Base-by-base conservation (phyloP, 176 grass and related monocot species). In the Aechmea fasciata region DNA sequence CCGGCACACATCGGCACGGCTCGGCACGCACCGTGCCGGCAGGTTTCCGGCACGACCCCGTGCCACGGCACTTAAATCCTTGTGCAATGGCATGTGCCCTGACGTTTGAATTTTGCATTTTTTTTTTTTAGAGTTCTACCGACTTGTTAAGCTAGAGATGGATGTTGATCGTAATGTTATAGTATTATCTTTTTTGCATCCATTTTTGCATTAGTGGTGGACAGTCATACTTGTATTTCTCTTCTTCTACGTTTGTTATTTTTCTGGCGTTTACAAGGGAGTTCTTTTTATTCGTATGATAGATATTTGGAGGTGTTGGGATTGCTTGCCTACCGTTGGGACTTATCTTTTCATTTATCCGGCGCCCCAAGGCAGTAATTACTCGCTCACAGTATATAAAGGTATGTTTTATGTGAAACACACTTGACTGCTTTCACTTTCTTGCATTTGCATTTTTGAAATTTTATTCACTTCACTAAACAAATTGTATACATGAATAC, bases 371-470 rank as follows among this genome's bases (percentile, higher is more conserved):
- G 78, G 94, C 94, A 85, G 94, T 99, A 41, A 99, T 99, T 77
- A 99, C 94, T 81, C 94, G 94, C 10, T 93, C 94, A 41, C 94
- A 99, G 65, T 99, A 99, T 81, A 99, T 99, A 77, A 99, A 99
- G 94, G 94, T 99, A 22, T 2, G 13, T 67, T 50, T 22, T 22
- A 71, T 83, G 13, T 69, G 19, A 41, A 41, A 64, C 52, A 23
- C 54, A 49, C 54, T 78, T 66, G 54, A 59, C 15, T n/a, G 11
- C 13, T 55, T 55, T 55, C 12, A 55, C 52, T 13, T 48, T 26
- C 3, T 19, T 74, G 11, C 13, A 8, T 50, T 63, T 63, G 71
- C 59, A 47, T 17, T 41, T 41, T 41, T 41, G 19, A 23, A 10
- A 41, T 57, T 55, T 57, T 2, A 57, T 57, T 2, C 3, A 5